Base-by-base conservation (phyloP, 169 alveolate species). In the Blepharisma undulans region DNA sequence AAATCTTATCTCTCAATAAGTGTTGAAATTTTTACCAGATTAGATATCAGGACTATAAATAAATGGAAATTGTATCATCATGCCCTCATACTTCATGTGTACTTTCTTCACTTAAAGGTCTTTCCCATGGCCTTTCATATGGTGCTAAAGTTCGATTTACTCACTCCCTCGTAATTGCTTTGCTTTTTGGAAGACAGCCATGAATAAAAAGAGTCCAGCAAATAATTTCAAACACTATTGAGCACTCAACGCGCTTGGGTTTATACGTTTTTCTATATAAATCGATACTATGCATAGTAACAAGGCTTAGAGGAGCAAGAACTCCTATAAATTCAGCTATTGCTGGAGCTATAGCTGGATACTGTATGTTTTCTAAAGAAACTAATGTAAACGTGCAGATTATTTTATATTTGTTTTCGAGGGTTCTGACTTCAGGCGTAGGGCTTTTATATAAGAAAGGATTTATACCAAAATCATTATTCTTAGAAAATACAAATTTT, bases 151-250 rank as follows among this genome's bases (percentile, higher is more conserved):
- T 92, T 19, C 84, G 96, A 74, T 84, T 93, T 22, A 92, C 95
- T 27, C 96, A 93, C 81, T 93, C 96, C 14, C 32, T 93, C 22
- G 96, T 93, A n/a, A 93, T 93, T 92, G 94, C 95, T 7, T 76
- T 93, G 14, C 87, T 93, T 59, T 93, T 93, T 74, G 32, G 91
- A 48, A 3, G 71, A 30, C 95, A 93, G 12, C 29, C 92, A 1
- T 60, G 48, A 4, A 21, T 19, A 21, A 78, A 84, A 25, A 92
- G 82, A 85, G 71, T 92, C 22, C 77, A 86, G 76, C 32, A 87
- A n/a, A 91, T 93, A n/a, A 12, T 81, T 22, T 59, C 89, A 61
- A 32, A 91, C 16, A 93, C 96, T 16, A 34, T 72, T 77, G 90
- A 89, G 33, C 96, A 93, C 71, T 93, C 93, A 6, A 48, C 59